Evolutionary conservation across 495 filamentous ascomycete genomes (phyloP).

Genomic region (Penicillium daleae): DNA sequence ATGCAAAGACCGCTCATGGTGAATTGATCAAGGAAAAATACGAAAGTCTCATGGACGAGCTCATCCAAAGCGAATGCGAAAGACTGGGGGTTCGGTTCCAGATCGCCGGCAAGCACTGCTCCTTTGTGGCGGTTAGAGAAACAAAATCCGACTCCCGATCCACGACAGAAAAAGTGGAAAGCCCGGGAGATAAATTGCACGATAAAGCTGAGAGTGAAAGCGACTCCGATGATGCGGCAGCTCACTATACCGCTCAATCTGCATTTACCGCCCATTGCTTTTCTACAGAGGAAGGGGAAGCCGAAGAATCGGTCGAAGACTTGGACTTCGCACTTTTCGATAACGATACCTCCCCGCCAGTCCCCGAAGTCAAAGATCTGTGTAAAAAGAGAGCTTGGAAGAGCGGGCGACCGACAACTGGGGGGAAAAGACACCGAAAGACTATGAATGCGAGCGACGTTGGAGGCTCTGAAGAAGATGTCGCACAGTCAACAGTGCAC

Average conservation of each 20-base stretch:
- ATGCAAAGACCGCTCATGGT: not conserved
- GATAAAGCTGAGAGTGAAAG: not conserved
- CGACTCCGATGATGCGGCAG: not conserved
- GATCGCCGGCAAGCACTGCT: conserved; percentile 16
- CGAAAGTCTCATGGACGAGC: conserved; percentile 2
- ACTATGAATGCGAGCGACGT: not conserved
- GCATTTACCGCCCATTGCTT: not conserved
- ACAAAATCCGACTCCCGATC: not conserved
- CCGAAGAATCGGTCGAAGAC: not conserved
- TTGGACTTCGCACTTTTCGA: not conserved
- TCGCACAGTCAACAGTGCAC: not conserved
- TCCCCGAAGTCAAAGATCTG: not conserved
- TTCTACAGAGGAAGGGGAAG: not conserved
- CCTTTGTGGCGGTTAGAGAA: conserved; percentile 2
- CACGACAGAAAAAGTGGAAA: not conserved
- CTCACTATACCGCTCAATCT: not conserved
- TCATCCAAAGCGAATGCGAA: conserved; percentile 17
- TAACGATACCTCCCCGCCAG: not conserved
- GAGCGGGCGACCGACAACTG: not conserved
- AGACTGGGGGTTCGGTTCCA: conserved; percentile 14
- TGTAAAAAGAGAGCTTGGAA: not conserved
- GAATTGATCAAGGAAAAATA: not conserved
- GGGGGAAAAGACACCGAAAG: not conserved
- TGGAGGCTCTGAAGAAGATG: not conserved
- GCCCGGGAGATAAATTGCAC: not conserved